Evolutionary conservation across 2,329 filamentous ascomycete genomes (phyloP).

Genomic region (Dothiorella sarmentorum): DNA sequence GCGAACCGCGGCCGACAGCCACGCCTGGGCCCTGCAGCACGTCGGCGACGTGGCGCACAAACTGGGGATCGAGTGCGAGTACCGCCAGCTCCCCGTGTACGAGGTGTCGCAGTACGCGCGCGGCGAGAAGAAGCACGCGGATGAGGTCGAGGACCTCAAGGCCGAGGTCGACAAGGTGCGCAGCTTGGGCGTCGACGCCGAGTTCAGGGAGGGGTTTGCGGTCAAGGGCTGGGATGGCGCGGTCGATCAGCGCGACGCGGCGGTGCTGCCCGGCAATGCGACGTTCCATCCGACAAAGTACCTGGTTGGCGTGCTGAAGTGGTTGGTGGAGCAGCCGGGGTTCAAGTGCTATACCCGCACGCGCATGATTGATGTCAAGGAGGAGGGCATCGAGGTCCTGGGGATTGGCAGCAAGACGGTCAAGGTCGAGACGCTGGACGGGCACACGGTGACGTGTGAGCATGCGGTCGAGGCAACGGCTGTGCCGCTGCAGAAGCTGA

Average conservation of each 20-base stretch:
- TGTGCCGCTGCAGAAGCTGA: slow-evolving; percentile 55
- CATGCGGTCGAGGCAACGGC: slow-evolving; percentile 54
- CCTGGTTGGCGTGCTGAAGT: slow-evolving; percentile 50
- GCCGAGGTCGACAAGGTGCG: slow-evolving; percentile 46
- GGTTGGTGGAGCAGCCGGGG: slow-evolving; percentile 50
- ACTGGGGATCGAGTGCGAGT: slow-evolving; percentile 56
- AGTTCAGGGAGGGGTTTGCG: slow-evolving; percentile 44
- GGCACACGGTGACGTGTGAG: slow-evolving; percentile 47
- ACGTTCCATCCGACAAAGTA: slow-evolving; percentile 59
- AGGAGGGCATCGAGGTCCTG: slow-evolving; percentile 47
- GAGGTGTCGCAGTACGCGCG: slow-evolving; percentile 49
- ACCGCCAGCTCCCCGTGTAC: slow-evolving; percentile 49
- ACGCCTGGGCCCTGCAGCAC: slow-evolving; percentile 52
- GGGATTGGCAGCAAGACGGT: slow-evolving; percentile 47
- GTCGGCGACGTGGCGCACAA: slow-evolving; percentile 50
- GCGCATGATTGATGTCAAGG: slow-evolving; percentile 46
- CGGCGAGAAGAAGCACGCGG: slow-evolving; percentile 41
- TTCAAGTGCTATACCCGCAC: slow-evolving; percentile 55
- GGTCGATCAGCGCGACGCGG: slow-evolving; percentile 51
- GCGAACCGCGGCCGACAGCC: slow-evolving; percentile 50
- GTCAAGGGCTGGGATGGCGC: slow-evolving; percentile 52
- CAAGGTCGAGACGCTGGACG: slow-evolving; percentile 45
- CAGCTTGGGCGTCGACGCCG: slow-evolving; percentile 43
- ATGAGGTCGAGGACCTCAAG: slow-evolving; percentile 46
- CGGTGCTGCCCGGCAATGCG: slow-evolving; percentile 48